Evolutionary conservation across 495 filamentous ascomycete genomes (phyloP).

Genomic region (Aspergillus bridgeri): DNA sequence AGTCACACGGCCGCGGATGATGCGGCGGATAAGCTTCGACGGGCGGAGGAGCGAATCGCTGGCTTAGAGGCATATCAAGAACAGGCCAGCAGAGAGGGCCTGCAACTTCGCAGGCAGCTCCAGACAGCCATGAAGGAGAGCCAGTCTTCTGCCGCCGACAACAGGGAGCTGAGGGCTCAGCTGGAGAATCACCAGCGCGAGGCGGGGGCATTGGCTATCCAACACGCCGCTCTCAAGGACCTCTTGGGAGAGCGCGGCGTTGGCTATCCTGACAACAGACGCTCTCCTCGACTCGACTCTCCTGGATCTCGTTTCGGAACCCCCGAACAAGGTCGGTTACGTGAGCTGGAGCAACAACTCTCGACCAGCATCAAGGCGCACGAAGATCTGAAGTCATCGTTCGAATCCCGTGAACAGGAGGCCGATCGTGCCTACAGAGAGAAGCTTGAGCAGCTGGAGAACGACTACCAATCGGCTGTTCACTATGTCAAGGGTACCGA

Average conservation of each 20-base stretch:
- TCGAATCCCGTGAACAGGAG: constrained; percentile 77
- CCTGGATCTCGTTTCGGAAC: constrained; percentile 72
- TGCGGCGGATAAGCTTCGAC: constrained; percentile 81
- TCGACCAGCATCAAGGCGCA: constrained; percentile 73
- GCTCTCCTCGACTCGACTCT: constrained; percentile 59
- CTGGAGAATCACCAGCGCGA: constrained; percentile 82
- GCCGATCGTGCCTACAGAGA: constrained; percentile 81
- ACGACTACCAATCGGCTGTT: constrained; percentile 98
- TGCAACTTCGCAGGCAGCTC: constrained; percentile 83
- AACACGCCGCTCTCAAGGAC: constrained; percentile 87
- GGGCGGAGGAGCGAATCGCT: constrained; percentile 93
- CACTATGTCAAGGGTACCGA: constrained; percentile 98
- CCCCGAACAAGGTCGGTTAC: constrained; percentile 76
- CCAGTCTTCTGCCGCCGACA: constrained; percentile 69
- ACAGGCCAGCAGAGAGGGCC: constrained; percentile 87
- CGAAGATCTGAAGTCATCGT: constrained; percentile 72
- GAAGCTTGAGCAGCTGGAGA: constrained; percentile 87
- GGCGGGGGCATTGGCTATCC: constrained; percentile 82
- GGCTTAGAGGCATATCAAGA: constrained; percentile 96
- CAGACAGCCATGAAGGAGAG: constrained; percentile 77
- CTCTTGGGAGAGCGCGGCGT: constrained; percentile 85
- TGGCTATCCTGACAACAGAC: constrained; percentile 52
- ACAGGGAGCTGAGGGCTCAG: constrained; percentile 72
- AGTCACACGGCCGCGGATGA: constrained; percentile 88
- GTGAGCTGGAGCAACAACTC: constrained; percentile 88